Evolutionary conservation across 495 filamentous ascomycete species (phyloP).

Genomic region (Penicillium desertorum): DNA sequence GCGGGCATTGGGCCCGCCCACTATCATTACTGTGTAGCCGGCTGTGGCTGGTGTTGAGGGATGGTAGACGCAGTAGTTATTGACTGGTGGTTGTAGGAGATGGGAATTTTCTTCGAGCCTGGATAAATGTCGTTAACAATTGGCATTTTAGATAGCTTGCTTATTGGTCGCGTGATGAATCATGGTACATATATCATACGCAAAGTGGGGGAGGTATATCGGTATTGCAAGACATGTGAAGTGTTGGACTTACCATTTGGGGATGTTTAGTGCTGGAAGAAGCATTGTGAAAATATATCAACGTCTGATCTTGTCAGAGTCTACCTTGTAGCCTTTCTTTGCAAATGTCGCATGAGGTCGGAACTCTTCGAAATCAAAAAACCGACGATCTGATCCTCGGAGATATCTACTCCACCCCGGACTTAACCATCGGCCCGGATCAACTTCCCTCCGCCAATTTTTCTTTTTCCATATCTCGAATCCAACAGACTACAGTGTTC

Average conservation of each 20-base stretch:
- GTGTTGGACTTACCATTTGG: constrained; percentile 68
- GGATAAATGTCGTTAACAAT: constrained; percentile 6
- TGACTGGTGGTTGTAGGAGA: constrained; percentile 90
- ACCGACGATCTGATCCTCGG: constrained; percentile 24
- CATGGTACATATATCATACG: constrained; percentile 19
- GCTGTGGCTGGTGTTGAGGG: constrained; percentile 42
- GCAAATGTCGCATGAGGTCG: constrained; percentile 5
- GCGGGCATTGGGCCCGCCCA: constrained; percentile 92
- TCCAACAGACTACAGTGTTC: constrained; percentile 9
- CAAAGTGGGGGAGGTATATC: not conserved
- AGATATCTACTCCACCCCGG: constrained; percentile 26
- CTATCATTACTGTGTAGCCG: constrained; percentile 65
- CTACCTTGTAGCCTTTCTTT: not conserved
- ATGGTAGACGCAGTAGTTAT: constrained; percentile 96
- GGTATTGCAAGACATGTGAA: not conserved
- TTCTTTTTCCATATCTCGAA: constrained; percentile 31
- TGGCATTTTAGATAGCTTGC: not conserved
- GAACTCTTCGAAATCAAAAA: not conserved
- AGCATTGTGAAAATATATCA: constrained; percentile 30
- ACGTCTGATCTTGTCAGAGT: not conserved
- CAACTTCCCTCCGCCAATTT: constrained; percentile 32
- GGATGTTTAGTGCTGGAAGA: constrained; percentile 64
- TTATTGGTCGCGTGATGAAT: constrained; percentile 17
- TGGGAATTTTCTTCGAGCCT: constrained; percentile 94
- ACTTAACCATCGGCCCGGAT: constrained; percentile 29